These are phyloP conservation scores for Suillus tomentosus DNA, from an alignment of 768 basidiomycete species.

Conservation along the genomic window DNA sequence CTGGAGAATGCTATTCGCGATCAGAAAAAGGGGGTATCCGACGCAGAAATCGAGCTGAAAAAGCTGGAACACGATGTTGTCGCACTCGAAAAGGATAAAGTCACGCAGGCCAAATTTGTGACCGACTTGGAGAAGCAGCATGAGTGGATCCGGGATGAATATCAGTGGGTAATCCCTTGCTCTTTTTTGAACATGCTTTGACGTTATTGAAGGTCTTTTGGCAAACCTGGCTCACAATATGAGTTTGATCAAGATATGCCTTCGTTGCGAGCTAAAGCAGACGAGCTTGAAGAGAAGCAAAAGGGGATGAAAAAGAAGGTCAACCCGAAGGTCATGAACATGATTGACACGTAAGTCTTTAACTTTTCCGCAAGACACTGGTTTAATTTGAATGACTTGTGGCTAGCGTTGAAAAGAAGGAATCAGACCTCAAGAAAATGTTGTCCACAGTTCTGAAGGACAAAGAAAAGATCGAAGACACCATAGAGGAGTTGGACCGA, in stretches of 20 bases:
- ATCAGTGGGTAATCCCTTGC: constrained; percentile 58
- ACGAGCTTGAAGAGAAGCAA: constrained; percentile 75
- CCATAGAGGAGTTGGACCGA: constrained; percentile 88
- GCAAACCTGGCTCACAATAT: constrained; percentile 76
- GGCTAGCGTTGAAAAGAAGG: constrained; percentile 89
- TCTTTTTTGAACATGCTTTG: constrained; percentile 4
- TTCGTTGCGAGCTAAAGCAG: constrained; percentile 60
- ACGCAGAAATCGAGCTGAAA: constrained; percentile 66
- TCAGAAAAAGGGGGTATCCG: constrained; percentile 70
- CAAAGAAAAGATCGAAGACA: constrained; percentile 92
- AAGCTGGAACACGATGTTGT: constrained; percentile 72
- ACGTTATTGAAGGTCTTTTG: constrained; percentile 65
- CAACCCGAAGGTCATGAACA: constrained; percentile 93
- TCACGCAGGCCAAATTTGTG: constrained; percentile 50
- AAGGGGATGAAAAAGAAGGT: constrained; percentile 93
- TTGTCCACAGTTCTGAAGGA: constrained; percentile 86
- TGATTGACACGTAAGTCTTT: constrained; percentile 83
- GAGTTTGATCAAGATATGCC: constrained; percentile 74
- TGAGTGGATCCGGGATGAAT: constrained; percentile 89
- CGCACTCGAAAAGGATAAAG: constrained; percentile 63
- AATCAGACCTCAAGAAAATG: constrained; percentile 85
- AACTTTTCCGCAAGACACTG: constrained; percentile 24
- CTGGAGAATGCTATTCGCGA: constrained; percentile 81
- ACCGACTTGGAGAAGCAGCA: constrained; percentile 76
- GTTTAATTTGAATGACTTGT: background rate